A percentile compares a stretch with the other conserved stretches of the same genome.
Conservation (phyloP, 2,329 filamentous ascomycete species). For the Penicillium psychrosexuale region DNA sequence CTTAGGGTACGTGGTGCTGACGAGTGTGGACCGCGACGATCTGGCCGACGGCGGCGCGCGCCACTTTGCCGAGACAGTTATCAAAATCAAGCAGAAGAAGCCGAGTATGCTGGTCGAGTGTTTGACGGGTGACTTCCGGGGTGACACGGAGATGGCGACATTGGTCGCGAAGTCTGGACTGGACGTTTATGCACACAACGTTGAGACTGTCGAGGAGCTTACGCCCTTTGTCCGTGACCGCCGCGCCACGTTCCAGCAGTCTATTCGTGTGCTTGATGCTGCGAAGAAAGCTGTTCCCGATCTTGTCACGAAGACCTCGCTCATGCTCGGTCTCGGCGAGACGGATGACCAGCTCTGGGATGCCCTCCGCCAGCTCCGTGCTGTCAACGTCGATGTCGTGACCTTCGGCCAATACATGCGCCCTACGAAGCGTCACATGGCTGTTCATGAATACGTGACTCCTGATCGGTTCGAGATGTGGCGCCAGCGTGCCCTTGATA, state of each 20-base stretch:
- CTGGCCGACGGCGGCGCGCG: constrained; percentile 79
- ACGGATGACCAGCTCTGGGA: constrained; percentile 81
- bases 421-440: constrained; percentile 94
- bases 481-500: constrained; percentile 81
- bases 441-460: constrained; percentile 92
- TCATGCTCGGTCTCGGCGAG: constrained; percentile 95
- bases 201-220: constrained; percentile 89
- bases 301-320: constrained; percentile 96
- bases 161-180: constrained; percentile 82
- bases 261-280: constrained; percentile 71
- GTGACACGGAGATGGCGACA: constrained; percentile 81
- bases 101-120: constrained; percentile 47
- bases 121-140: constrained; percentile 74
- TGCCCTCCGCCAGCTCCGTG: constrained; percentile 74
- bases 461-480: constrained; percentile 89
- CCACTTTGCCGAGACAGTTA: constrained; percentile 92
- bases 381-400: constrained; percentile 82
- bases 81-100: constrained; percentile 80
- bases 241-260: constrained; percentile 84
- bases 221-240: constrained; percentile 89
- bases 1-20: constrained; percentile 91
- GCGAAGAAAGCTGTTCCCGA: constrained; percentile 74
- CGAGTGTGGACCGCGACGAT: constrained; percentile 90
- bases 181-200: constrained; percentile 95
- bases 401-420: constrained; percentile 99